Percentiles rank a stretch among this genome's conserved stretches.
Evolutionary conservation across 805 yeast genomes (phyloP).

Genomic region (Candida boidinii): DNA sequence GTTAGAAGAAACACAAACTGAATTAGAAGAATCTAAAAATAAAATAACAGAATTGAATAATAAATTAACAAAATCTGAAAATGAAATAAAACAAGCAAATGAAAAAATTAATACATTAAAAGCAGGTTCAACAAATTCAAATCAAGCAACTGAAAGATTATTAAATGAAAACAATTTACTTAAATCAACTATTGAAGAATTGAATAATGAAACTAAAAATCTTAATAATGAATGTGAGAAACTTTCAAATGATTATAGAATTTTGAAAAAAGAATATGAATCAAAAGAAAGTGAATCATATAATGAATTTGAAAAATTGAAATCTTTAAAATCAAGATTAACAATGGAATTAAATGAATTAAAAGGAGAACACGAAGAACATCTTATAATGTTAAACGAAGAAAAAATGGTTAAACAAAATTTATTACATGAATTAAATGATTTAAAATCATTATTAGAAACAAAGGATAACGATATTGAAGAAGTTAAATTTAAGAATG

Average conservation of each 20-base stretch:
- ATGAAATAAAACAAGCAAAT: conserved; percentile 25
- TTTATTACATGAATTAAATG: conserved; percentile 32
- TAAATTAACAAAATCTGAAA: conserved; percentile 28
- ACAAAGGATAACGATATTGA: conserved; percentile 18
- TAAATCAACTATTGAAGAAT: conserved; percentile 12
- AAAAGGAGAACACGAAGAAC: conserved; percentile 27
- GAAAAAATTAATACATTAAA: conserved; percentile 22
- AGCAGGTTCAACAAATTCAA: conserved; percentile 12
- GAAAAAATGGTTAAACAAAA: conserved; percentile 36
- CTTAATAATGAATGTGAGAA: conserved; percentile 49
- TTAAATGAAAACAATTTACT: conserved; percentile 14
- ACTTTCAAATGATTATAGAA: conserved; percentile 30
- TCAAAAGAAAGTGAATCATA: conserved; percentile 31
- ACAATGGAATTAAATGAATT: conserved; percentile 26
- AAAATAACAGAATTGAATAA: too few relatives aligned
- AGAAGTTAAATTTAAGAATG: conserved; percentile 18
- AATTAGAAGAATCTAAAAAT: conserved; percentile 30
- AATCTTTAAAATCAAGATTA: conserved; percentile 30
- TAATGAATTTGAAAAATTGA: conserved; percentile 32
- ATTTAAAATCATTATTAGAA: conserved; percentile 16
- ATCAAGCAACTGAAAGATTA: too few relatives aligned
- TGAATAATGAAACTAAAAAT: conserved; percentile 26
- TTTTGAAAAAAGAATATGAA: conserved; percentile 29
- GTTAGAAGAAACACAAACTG: conserved; percentile 40
- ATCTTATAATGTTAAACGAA: conserved; percentile 28